phyloP scores from a whole-genome alignment of 2,329 filamentous ascomycete genomes.

The Fusarium verrucosum region DNA sequence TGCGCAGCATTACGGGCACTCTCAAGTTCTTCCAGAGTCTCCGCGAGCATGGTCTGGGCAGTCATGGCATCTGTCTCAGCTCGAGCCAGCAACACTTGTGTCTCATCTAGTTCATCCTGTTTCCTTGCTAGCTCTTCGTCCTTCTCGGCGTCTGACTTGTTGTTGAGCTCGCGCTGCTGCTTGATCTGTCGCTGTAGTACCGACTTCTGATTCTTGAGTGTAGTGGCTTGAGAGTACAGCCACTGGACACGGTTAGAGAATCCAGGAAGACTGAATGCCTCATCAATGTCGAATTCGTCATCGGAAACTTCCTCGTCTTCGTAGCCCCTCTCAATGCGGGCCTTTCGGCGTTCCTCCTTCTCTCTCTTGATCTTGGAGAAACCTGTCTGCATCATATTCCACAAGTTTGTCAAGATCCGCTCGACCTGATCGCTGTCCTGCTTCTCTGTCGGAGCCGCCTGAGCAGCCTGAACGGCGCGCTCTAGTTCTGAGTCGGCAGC shows the following conservation, averaged over 20 bases:
- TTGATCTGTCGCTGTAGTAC: slow-evolving; percentile 93
- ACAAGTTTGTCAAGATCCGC: slow-evolving; percentile 61
- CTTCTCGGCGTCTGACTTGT: slow-evolving; percentile 79
- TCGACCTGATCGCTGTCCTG: slow-evolving; percentile 63
- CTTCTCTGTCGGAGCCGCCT: slow-evolving; percentile 42
- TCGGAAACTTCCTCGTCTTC: slow-evolving; percentile 69
- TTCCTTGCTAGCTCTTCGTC: slow-evolving; percentile 70
- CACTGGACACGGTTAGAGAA: slow-evolving; percentile 83
- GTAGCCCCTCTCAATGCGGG: slow-evolving; percentile 65
- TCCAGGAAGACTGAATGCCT: slow-evolving; percentile 75
- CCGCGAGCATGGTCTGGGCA: slow-evolving; percentile 60
- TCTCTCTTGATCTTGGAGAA: slow-evolving; percentile 65
- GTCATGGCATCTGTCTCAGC: slow-evolving; percentile 52
- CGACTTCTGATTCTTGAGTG: slow-evolving; percentile 85
- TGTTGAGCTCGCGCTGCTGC: slow-evolving; percentile 92
- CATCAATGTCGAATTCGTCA: slow-evolving; percentile 64
- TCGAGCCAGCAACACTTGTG: slow-evolving; percentile 48
- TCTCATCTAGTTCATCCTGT: slow-evolving; percentile 64
- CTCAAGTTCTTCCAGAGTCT: slow-evolving; percentile 60
- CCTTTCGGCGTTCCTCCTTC: slow-evolving; percentile 62
- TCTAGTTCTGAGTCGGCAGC: slow-evolving; percentile 57
- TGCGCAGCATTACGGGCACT: slow-evolving; percentile 40
- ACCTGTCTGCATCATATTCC: slow-evolving; percentile 63
- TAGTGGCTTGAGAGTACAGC: slow-evolving; percentile 79
- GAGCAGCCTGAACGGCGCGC: slow-evolving; percentile 45